Evolutionary conservation across 2,329 filamentous ascomycete genomes (phyloP).

Genomic region (Penicillium sp.): DNA sequence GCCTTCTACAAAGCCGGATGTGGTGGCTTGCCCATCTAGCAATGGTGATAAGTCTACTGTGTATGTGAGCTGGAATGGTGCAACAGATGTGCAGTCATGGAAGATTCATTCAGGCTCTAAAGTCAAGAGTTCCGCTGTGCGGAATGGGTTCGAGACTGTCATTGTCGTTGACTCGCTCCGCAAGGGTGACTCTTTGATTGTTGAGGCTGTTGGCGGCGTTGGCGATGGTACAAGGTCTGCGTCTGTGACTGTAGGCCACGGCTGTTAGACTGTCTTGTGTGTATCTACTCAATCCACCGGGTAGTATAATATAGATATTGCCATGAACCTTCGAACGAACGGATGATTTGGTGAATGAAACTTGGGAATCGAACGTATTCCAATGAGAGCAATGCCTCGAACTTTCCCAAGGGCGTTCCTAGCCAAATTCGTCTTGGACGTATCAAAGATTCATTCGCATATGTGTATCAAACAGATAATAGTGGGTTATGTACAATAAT

Average conservation of each 20-base stretch:
- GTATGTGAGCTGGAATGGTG: constrained; percentile 43
- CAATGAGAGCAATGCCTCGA: too few relatives aligned
- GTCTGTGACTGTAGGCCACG: constrained; percentile 11
- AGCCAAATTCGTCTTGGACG: neutral
- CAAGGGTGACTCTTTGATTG: constrained; percentile 9
- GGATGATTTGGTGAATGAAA: neutral
- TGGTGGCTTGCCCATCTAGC: constrained; percentile 15
- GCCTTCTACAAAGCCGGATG: constrained; percentile 17
- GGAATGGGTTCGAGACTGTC: constrained; percentile 18
- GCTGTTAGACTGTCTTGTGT: constrained; percentile 5
- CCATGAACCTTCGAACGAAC: neutral
- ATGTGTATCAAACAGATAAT: neutral
- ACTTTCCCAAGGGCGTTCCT: neutral
- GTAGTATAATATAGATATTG: neutral
- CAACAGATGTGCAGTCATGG: constrained; percentile 31
- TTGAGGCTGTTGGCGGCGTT: constrained; percentile 21
- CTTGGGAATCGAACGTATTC: too few relatives aligned
- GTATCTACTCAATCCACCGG: too few relatives aligned
- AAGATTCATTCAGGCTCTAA: constrained; percentile 15
- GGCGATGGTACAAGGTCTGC: constrained; percentile 16
- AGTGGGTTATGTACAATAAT: neutral
- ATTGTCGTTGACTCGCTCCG: constrained; percentile 10
- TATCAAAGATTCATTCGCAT: neutral
- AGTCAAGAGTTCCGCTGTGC: neutral
- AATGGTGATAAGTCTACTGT: constrained; percentile 18